A percentile compares a stretch with the other conserved stretches of the same genome.
Evolutionary conservation across 2,329 filamentous ascomycete species (phyloP).

Genomic region (Microsporum canis): DNA sequence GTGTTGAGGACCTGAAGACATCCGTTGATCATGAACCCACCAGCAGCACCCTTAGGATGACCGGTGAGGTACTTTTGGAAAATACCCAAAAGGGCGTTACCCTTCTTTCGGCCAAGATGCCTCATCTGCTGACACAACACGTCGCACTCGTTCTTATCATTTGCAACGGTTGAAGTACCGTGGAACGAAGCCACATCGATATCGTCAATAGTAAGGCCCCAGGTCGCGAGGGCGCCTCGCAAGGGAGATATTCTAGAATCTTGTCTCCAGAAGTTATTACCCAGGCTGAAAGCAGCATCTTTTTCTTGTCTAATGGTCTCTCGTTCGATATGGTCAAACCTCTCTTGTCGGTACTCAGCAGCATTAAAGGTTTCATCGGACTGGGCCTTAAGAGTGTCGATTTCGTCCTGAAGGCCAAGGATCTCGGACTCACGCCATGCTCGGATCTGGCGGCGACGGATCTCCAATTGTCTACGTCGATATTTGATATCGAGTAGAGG

Average conservation of each 20-base stretch:
- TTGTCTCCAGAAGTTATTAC: constrained; percentile 98
- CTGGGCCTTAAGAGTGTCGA: constrained; percentile 78
- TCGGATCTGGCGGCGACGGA: constrained; percentile 87
- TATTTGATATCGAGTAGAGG: constrained; percentile 97
- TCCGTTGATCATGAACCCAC: constrained; percentile 99
- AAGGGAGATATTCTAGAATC: constrained; percentile 88
- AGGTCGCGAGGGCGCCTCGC: constrained; percentile 89
- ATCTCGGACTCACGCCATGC: constrained; percentile 94
- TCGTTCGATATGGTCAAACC: constrained; percentile 72
- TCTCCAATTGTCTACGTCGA: constrained; percentile 84
- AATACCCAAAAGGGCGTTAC: constrained; percentile 88
- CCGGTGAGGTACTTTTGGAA: constrained; percentile 99
- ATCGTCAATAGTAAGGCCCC: constrained; percentile 96
- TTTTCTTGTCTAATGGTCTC: constrained; percentile 85
- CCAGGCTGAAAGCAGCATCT: constrained; percentile 81
- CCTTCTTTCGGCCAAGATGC: constrained; percentile 90
- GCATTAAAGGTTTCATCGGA: constrained; percentile 60
- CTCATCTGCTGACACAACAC: constrained; percentile 93
- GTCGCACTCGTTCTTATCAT: constrained; percentile 98
- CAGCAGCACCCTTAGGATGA: constrained; percentile 97
- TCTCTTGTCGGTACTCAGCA: constrained; percentile 74
- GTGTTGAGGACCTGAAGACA: constrained; percentile 90
- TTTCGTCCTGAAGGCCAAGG: constrained; percentile 84
- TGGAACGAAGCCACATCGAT: constrained; percentile 95
- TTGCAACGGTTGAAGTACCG: constrained; percentile 94